Evolutionary conservation across 805 yeast genomes (phyloP).

Genomic region (Wickerhamiella spandovensis): DNA sequence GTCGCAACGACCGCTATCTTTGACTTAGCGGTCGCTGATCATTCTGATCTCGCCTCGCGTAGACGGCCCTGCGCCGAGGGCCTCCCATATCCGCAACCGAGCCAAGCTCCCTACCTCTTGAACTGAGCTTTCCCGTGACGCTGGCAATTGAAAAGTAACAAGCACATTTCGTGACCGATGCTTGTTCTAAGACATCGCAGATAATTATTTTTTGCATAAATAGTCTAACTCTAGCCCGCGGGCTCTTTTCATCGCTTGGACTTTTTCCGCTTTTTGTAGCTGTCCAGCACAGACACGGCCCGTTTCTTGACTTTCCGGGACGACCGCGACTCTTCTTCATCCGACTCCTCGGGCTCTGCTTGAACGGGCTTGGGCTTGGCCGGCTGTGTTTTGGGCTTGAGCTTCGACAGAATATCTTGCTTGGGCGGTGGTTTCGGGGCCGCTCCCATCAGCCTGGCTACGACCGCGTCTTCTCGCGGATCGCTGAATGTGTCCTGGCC

Average conservation of each 20-base stretch:
- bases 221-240: background rate
- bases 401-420: background rate
- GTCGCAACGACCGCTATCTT: no score
- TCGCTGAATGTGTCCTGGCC: constrained; percentile 7
- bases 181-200: no score
- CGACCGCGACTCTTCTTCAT: constrained; percentile 9
- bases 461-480: constrained; percentile 5
- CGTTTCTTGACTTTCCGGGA: background rate
- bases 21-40: no score
- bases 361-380: background rate
- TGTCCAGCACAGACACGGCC: constrained; percentile 8
- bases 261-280: constrained; percentile 9
- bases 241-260: background rate
- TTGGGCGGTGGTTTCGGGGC: background rate
- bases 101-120: no score
- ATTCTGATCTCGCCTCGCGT: no score
- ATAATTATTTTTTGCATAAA: background rate
- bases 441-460: background rate
- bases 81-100: no score
- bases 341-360: constrained; percentile 6
- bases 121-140: no score
- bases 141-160: no score
- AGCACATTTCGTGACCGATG: no score
- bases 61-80: no score
- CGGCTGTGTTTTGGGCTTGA: background rate